Percentiles rank a stretch among this genome's conserved stretches.
Evolutionary conservation across 345 rosid species (phyloP).

Genomic region (Isatis tinctoria): DNA sequence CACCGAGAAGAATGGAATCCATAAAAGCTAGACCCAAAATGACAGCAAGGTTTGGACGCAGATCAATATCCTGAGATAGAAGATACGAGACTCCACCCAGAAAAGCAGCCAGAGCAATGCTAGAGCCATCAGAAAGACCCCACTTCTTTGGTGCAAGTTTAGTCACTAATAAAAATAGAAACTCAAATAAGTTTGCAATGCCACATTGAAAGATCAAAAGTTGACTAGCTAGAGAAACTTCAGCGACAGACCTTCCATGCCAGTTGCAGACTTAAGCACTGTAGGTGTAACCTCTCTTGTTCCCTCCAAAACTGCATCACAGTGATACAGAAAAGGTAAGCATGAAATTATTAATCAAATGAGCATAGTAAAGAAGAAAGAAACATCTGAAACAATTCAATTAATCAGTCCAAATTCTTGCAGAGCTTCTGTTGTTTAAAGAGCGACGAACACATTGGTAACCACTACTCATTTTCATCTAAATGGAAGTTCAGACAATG

Average conservation of each 20-base stretch:
- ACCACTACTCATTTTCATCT: too few species aligned
- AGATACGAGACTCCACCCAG: slow-evolving; percentile 67
- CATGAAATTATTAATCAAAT: too few species aligned
- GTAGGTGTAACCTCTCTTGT: slow-evolving; percentile 76
- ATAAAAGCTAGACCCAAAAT: slow-evolving; percentile 61
- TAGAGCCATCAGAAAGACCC: slow-evolving; percentile 60
- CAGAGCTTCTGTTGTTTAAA: too few species aligned
- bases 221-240: too few species aligned
- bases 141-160: slow-evolving; percentile 86
- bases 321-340: too few species aligned
- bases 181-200: neutral
- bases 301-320: slow-evolving; percentile 81
- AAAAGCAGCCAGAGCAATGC: slow-evolving; percentile 50
- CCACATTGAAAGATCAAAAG: too few species aligned
- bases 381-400: too few species aligned
- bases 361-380: too few species aligned
- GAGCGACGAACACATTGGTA: too few species aligned
- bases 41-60: slow-evolving; percentile 66
- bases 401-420: too few species aligned
- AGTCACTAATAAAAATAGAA: slow-evolving; percentile 38
- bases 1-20: slow-evolving; percentile 79
- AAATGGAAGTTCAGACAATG: too few species aligned
- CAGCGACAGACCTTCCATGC: slow-evolving; percentile 83
- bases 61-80: slow-evolving; percentile 69
- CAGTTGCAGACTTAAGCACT: slow-evolving; percentile 69